phyloP scores from a whole-genome alignment of 2,329 filamentous ascomycete genomes.

The Clonostachys sp. region DNA sequence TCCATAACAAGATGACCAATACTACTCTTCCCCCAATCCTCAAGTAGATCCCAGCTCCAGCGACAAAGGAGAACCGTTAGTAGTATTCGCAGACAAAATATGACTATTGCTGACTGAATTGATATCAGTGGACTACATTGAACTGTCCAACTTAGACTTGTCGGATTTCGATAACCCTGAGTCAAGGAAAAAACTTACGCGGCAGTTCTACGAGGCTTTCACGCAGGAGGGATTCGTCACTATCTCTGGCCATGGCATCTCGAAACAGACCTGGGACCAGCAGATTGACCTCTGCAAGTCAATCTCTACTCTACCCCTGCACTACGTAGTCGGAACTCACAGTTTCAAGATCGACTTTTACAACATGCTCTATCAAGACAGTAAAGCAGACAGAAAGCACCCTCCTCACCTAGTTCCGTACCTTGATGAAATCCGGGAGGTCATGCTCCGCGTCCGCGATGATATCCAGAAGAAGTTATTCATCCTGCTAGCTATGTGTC shows the following conservation, averaged over 20 bases:
- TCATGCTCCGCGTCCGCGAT: conserved; percentile 17
- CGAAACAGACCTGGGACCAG: conserved; percentile 13
- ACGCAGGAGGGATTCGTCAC: conserved; percentile 17
- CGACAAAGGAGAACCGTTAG: background rate
- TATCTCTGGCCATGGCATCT: conserved; percentile 16
- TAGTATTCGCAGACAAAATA: background rate
- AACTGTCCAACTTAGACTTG: conserved; percentile 17
- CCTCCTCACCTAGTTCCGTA: conserved; percentile 14
- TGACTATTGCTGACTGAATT: background rate
- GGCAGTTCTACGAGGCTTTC: conserved; percentile 17
- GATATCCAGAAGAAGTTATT: conserved; percentile 24
- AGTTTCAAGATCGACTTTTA: background rate
- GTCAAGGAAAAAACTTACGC: conserved; percentile 16
- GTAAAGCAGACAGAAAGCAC: conserved; percentile 13
- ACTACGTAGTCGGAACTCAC: background rate
- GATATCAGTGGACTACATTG: conserved; percentile 15
- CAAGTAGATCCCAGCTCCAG: background rate
- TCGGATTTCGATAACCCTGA: conserved; percentile 16
- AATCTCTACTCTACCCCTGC: background rate
- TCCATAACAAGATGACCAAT: background rate
- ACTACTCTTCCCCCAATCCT: background rate
- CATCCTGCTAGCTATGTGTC: conserved; percentile 27
- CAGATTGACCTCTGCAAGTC: conserved; percentile 15
- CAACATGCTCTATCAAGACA: background rate
- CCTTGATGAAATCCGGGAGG: conserved; percentile 14